Evolutionary conservation across 2,329 filamentous ascomycete species (phyloP).

Genomic region (Xylariaceae sp.): DNA sequence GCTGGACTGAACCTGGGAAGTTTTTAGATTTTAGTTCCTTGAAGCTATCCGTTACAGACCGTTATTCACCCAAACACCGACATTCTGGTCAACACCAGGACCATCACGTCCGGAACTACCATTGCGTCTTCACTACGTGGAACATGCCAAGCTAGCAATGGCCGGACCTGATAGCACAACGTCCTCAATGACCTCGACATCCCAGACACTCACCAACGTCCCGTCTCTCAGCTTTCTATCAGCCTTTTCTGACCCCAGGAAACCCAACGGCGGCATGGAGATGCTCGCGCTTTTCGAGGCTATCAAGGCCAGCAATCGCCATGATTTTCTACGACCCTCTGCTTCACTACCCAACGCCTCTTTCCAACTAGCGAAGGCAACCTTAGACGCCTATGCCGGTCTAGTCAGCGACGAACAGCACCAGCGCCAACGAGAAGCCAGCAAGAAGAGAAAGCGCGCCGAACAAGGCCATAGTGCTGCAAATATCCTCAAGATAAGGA

Average conservation of each 20-base stretch:
- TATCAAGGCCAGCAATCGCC: constrained; percentile 57
- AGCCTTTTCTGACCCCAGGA: constrained; percentile 31
- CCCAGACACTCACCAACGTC: constrained; percentile 57
- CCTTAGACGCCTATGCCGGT: constrained; percentile 72
- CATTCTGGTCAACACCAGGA: constrained; percentile 3
- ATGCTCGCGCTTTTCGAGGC: constrained; percentile 52
- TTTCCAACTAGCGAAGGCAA: constrained; percentile 72
- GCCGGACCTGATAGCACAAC: constrained; percentile 44
- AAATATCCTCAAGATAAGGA: constrained; percentile 69
- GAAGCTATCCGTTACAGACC: too few species aligned
- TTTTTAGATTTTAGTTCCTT: constrained; percentile 8
- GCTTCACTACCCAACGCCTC: constrained; percentile 63
- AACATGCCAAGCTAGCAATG: constrained; percentile 21
- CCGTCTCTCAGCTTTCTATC: constrained; percentile 40
- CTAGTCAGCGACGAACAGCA: constrained; percentile 71
- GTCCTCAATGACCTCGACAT: constrained; percentile 61
- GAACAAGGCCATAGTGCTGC: constrained; percentile 40
- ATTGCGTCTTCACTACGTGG: neutral
- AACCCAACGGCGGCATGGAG: constrained; percentile 34
- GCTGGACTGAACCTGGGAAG: constrained; percentile 18
- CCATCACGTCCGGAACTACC: constrained; percentile 1
- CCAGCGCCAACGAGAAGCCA: constrained; percentile 60
- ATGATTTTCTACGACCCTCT: constrained; percentile 73
- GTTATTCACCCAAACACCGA: neutral
- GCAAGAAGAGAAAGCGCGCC: constrained; percentile 71